Percentiles rank a stretch among this genome's conserved stretches.
These are phyloP conservation scores for Nigrospora sphaerica DNA, from an alignment of 2,329 filamentous ascomycete genomes.

Conservation along the genomic window DNA sequence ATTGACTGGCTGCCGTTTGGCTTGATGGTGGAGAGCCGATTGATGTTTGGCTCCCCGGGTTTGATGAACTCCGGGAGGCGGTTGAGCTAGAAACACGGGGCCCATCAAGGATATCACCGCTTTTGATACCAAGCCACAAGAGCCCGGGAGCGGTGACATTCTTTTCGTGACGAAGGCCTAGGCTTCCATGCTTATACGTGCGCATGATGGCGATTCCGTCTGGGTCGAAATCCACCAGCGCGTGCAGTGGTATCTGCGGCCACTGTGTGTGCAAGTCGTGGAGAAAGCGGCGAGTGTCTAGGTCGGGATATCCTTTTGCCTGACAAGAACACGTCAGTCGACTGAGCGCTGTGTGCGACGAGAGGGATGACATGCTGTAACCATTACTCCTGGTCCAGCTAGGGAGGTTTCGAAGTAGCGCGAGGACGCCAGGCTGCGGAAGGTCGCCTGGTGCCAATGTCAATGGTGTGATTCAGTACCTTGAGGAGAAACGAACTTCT, in stretches of 20 bases:
- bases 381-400: conserved; percentile 51
- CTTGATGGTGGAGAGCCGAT: neutral
- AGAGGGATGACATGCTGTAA: conserved; percentile 50
- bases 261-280: conserved; percentile 38
- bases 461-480: conserved; percentile 1
- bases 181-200: conserved; percentile 68
- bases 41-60: neutral
- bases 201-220: conserved; percentile 68
- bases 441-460: conserved; percentile 54
- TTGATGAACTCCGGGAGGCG: neutral
- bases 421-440: conserved; percentile 56
- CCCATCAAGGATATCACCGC: conserved; percentile 28
- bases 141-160: conserved; percentile 42
- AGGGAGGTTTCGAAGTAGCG: conserved; percentile 43
- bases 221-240: conserved; percentile 69
- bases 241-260: conserved; percentile 50
- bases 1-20: neutral
- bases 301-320: conserved; percentile 79
- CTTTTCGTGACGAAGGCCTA: conserved; percentile 52
- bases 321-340: conserved; percentile 21
- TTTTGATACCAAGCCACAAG: conserved; percentile 57
- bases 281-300: conserved; percentile 62
- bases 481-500: conserved; percentile 43
- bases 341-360: neutral
- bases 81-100: neutral